Percentiles rank a stretch among this genome's conserved stretches.
phyloP scores from a whole-genome alignment of 768 basidiomycete species.

The Sistotremastrum niveocremeum region DNA sequence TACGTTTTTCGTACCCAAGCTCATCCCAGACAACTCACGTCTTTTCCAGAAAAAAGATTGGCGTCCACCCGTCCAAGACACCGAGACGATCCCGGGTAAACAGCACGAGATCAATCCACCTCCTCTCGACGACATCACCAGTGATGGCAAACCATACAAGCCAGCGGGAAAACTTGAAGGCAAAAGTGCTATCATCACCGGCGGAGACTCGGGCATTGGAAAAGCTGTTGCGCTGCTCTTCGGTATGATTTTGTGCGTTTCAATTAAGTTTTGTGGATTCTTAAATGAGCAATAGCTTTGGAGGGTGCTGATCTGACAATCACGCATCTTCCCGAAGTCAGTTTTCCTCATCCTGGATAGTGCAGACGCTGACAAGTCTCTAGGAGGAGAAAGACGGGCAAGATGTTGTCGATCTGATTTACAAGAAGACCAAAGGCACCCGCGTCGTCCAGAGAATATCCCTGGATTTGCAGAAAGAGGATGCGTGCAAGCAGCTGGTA shows the following conservation, averaged over 20 bases:
- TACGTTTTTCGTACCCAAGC: not conserved
- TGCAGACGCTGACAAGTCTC: conserved; percentile 18
- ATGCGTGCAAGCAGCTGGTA: conserved; percentile 24
- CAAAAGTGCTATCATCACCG: conserved; percentile 35
- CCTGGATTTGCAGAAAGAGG: conserved; percentile 26
- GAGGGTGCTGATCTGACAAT: not conserved
- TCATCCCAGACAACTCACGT: conserved; percentile 13
- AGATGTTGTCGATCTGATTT: conserved; percentile 22
- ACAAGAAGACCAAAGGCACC: conserved; percentile 23
- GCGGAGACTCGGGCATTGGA: conserved; percentile 38
- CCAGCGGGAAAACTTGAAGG: conserved; percentile 32
- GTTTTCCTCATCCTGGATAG: conserved; percentile 19
- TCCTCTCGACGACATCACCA: conserved; percentile 28
- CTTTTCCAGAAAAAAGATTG: conserved; percentile 13
- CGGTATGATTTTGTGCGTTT: conserved; percentile 10
- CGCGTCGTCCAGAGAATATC: conserved; percentile 23
- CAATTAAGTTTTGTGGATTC: conserved; percentile 5
- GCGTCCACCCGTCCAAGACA: conserved; percentile 19
- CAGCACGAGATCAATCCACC: conserved; percentile 19
- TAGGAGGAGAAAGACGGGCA: conserved; percentile 29
- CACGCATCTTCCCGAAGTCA: not conserved
- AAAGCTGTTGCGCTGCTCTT: conserved; percentile 28
- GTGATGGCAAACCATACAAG: conserved; percentile 32
- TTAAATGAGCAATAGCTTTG: conserved; percentile 4
- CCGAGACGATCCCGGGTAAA: conserved; percentile 16